Base-by-base conservation (phyloP, 139 green algal genomes). In the Axilococcus clingmanii region DNA sequence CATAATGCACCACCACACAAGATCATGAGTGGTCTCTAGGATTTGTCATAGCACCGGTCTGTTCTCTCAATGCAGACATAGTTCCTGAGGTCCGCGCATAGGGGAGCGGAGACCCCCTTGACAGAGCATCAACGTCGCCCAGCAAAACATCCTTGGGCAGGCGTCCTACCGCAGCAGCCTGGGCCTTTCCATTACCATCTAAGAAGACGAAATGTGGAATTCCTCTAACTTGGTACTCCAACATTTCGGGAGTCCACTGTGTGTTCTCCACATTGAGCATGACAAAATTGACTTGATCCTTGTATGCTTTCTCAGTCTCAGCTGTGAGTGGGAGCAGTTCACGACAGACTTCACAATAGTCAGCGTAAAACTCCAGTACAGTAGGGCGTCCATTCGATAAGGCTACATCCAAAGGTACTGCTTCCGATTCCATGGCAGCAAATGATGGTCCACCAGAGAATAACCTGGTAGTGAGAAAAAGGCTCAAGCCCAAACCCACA, bases 231-330 rank as follows among this genome's bases (percentile, higher is more conserved):
- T 75, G 57, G 51, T 94, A 98, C 67, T 96, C 79, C 8, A 68
- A 38, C 12, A 84, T 55, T 57, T 93, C 79, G 1, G 66, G 75
- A 24, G 77, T 69, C 82, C 85, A 93, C 61, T 91, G 94, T 29
- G 65, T 58, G 75, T 98, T 99, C n/a, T 99, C 91, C 17, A 99
- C 79, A 70, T 99, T 98, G 4, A 99, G 71, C 72, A 94, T 85
- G 20, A 98, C 91, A 68, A 95, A 97, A 66, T 99, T 98, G 6
- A 98, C 76, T 40, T 70, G 56, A 25, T 77, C 71, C 16, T 63
- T 59, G 64, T 87, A 94, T 35, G 59, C 50, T 53, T 81, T 63
- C 72, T 96, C 76, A 16, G 90, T 65, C 12, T 68, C 60, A 22
- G 71, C 74, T 47, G 85, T 78, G 3, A 73, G 35, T 1, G 81